Conservation (phyloP, 202 grass and related monocot species). For the Bolboschoenoplectus hybrid region DNA sequence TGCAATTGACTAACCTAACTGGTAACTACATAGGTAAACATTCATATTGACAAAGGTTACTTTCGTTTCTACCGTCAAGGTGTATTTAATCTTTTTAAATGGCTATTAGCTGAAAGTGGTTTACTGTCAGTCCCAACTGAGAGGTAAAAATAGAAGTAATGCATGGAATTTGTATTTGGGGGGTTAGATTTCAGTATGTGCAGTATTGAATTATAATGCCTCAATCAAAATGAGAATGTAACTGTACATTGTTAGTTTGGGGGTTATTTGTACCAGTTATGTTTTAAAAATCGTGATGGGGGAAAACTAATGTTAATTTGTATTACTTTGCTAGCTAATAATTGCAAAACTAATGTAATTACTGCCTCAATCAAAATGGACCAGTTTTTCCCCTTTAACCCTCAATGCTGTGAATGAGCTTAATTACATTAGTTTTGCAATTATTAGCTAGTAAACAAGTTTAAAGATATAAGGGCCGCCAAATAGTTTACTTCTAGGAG, state of each 20-base stretch:
- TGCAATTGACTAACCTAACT: not conserved
- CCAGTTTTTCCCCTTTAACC: not conserved
- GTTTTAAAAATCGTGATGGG: too few species aligned
- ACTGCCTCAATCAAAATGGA: not conserved
- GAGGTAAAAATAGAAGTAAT: not conserved
- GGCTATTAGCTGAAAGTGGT: not conserved
- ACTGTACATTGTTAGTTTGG: not conserved
- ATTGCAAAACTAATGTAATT: too few species aligned
- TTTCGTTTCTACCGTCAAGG: not conserved
- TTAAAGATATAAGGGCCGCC: not conserved
- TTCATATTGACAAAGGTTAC: not conserved
- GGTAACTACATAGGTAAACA: not conserved
- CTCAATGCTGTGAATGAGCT: not conserved
- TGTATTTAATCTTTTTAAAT: not conserved
- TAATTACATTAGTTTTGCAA: not conserved
- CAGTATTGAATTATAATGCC: not conserved
- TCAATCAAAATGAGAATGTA: constrained; percentile 1
- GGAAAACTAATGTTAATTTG: too few species aligned
- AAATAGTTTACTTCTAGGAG: not conserved
- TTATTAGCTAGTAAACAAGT: not conserved
- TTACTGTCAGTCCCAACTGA: not conserved
- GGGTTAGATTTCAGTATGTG: not conserved
- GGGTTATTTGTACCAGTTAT: not conserved
- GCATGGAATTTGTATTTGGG: not conserved
- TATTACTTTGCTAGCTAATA: too few species aligned